Evolutionary conservation across 352 stramenopile genomes (phyloP), one percentile per base, ranked within the genome.

Genomic region (Blastocystis sp.): DNA sequence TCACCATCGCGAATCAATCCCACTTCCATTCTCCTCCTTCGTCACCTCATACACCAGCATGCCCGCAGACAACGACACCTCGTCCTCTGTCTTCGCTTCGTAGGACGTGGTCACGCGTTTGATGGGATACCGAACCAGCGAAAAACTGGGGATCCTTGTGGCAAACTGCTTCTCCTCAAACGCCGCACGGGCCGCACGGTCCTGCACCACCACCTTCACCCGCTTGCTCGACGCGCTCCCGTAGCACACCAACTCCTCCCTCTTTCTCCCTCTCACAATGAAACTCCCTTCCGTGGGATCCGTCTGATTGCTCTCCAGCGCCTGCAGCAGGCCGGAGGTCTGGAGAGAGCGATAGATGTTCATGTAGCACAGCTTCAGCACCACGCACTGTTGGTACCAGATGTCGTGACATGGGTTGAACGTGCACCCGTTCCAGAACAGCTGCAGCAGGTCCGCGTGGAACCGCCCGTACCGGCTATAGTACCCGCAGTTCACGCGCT

Each of bases 291-390:
- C 53, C 5, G 5, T 14, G 28, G 3, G 21, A 10, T 62, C 23
- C 52, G 60, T 21, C 17, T 9, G 7, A 2, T 81, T 9, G 5
- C 48, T 17, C 5, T 56, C 48, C 48, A 84, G n/a, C 21, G 34
- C 28, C 43, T 69, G 17, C 4, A 84, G 17, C n/a, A 84, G 11
- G 19, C 74, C 74, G 48, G 53, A 59, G 1, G 67, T 2, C 23
- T 38, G 17, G 2, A 84, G 59, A 19, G n/a, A 14, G 2, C 45
- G 40, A 11, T 67, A 62, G 45, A 84, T 84, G 45, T 84, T 61
- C 74, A 84, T 84, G 61, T 84, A 84, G 60, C 45, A 66, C 19
- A 84, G 17, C n/a, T 84, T 84, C n/a, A 84, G 43, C 45, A 84
- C 74, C 5, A 84, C 74, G 45, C 74, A 84, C 38, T 84, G 74